Base-by-base conservation (phyloP, 1,284 basidiomycete species). In the Pseudozyma pruni region DNA sequence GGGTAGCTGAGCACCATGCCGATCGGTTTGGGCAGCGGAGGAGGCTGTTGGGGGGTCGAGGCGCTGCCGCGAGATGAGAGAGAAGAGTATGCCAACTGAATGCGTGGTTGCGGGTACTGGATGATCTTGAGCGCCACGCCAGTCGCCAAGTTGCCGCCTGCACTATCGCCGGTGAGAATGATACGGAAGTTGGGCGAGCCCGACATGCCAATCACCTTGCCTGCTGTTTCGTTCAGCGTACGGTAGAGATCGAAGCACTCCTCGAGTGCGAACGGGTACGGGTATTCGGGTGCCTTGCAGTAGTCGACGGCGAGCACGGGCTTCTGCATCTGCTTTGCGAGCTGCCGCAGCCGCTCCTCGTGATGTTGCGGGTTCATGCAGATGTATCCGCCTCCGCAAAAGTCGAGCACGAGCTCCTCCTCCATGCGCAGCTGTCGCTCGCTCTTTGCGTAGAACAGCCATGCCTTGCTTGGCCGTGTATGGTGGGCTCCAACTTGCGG, bases 351-450 rank as follows among this genome's bases (percentile, higher is more conserved):
- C n/a, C 95, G 87, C 80, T 98, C 95, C 83, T 96, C 94, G 75
- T 97, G 95, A 83, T 97, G 93, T 74, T 91, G 90, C 1, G 67
- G 67, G 14, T 60, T 61, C 94, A 98, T 97, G 33, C 92, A 91
- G 48, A 98, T 90, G 83, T 97, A 98, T 0, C 95, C 95, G 9
- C 95, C 95, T 8, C 95, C 95, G 19, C 94, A 94, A 67, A 93
- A 90, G 81, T 98, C 95, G 44, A 79, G 45, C 19, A 78, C 55
- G 17, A 79, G 57, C 48, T 79, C 75, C 27, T 74, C 61, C 37
- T 79, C 74, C 45, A 70, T 58, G 19, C 74, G 57, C 32, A 98
- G 86, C 66, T 91, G 88, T 16, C 85, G 83, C 66, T 90, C 89
- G 10, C 88, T 86, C 6, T 88, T 89, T 44, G 89, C 85, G 83